These are phyloP conservation scores for Andrographis paniculata DNA, from an alignment of 305 asterid species.

Conservation along the genomic window DNA sequence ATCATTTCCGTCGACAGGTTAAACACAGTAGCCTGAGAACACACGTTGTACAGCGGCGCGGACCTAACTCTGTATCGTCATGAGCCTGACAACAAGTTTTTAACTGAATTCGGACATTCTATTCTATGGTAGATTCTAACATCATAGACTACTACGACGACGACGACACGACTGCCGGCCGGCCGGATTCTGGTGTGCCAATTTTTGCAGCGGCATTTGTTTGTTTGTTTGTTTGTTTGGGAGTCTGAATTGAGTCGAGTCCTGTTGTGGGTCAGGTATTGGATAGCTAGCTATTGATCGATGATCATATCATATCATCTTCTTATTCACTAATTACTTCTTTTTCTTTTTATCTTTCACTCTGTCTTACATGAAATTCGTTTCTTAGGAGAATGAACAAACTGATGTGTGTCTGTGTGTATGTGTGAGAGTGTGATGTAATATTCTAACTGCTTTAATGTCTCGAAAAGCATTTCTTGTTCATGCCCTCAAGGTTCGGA, in stretches of 20 bases:
- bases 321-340: no score
- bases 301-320: no score
- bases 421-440: neutral
- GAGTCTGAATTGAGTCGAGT: no score
- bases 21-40: constrained; percentile 43
- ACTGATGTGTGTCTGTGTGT: constrained; percentile 24
- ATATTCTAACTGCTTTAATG: constrained; percentile 23
- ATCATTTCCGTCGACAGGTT: constrained; percentile 29
- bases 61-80: constrained; percentile 45
- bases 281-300: constrained; percentile 19
- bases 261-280: constrained; percentile 30
- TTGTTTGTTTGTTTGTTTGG: no score
- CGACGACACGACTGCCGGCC: constrained; percentile 29
- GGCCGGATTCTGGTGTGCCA: constrained; percentile 24
- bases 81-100: constrained; percentile 47
- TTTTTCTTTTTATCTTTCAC: no score
- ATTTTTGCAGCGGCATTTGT: constrained; percentile 28
- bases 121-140: constrained; percentile 58
- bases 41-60: constrained; percentile 44
- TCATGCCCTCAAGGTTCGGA: neutral
- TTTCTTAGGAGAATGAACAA: constrained; percentile 24
- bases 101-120: constrained; percentile 37
- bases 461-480: constrained; percentile 17
- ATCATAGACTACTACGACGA: no score
- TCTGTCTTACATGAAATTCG: no score